A percentile compares a stretch with the other conserved stretches of the same genome.
Conservation (phyloP, 257 asterid species). For the Rauvolfia tetraphylla region DNA sequence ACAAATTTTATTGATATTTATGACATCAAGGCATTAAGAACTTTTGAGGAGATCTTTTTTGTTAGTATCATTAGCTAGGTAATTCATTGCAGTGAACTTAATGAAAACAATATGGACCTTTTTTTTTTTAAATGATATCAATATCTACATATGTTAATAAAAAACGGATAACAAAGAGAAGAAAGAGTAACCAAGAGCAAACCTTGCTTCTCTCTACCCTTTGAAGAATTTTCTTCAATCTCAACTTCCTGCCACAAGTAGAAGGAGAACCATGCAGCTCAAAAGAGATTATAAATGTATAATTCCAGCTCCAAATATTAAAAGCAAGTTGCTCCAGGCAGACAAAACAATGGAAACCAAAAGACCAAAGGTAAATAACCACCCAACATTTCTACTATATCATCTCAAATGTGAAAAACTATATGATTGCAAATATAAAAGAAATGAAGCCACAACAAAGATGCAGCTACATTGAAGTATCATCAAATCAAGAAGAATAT, state of each 20-base stretch:
- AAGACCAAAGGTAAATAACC: neutral
- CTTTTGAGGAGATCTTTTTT: neutral
- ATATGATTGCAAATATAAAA: too few species aligned
- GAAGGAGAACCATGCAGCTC: neutral
- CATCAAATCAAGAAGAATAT: neutral
- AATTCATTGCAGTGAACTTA: neutral
- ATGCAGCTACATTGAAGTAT: neutral
- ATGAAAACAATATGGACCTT: neutral
- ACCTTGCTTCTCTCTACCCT: conserved; percentile 60
- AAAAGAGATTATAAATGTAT: neutral
- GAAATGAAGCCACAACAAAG: neutral
- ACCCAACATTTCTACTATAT: neutral
- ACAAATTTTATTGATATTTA: neutral
- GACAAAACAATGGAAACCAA: neutral
- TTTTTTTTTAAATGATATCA: neutral
- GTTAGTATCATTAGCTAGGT: neutral
- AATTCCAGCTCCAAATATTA: neutral
- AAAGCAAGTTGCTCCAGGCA: neutral
- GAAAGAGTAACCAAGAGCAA: conserved; percentile 16
- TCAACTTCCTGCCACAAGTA: conserved; percentile 49
- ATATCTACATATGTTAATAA: neutral
- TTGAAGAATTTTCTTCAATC: conserved; percentile 37
- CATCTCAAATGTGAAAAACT: neutral
- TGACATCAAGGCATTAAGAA: neutral
- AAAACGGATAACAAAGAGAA: conserved; percentile 10